Conservation (phyloP, 768 basidiomycete species). For the Trametopsis cervina region DNA sequence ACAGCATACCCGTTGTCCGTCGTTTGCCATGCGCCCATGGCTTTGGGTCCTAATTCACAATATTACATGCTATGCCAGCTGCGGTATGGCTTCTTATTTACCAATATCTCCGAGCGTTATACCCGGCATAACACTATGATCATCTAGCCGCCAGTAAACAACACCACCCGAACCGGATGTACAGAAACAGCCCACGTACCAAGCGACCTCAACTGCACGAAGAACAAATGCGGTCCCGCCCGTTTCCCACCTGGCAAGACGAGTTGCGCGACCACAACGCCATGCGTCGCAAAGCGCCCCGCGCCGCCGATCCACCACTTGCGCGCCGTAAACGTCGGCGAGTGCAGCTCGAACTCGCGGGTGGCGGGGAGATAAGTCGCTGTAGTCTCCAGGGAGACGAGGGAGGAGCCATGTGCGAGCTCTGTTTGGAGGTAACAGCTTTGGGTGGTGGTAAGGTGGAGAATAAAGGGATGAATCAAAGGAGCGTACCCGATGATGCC, state of each 20-base stretch:
- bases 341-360: conserved; percentile 67
- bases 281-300: conserved; percentile 68
- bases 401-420: conserved; percentile 73
- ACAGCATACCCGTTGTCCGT: conserved; percentile 65
- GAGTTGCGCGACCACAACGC: conserved; percentile 69
- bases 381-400: conserved; percentile 63
- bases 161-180: not conserved
- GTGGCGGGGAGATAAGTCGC: conserved; percentile 66
- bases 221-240: conserved; percentile 69
- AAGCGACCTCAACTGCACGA: conserved; percentile 59
- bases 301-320: conserved; percentile 83
- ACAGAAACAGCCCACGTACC: conserved; percentile 29
- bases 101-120: conserved; percentile 69
- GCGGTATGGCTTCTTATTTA: conserved; percentile 8
- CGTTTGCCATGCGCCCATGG: conserved; percentile 37
- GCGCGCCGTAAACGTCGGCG: conserved; percentile 64
- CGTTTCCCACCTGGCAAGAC: conserved; percentile 54
- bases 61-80: not conserved
- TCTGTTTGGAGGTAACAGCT: conserved; percentile 74
- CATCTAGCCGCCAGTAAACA: conserved; percentile 45
- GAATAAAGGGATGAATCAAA: not conserved
- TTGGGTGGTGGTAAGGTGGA: not conserved
- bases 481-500: conserved; percentile 47
- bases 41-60: conserved; percentile 45
- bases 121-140: conserved; percentile 53